Evolutionary conservation across 169 alveolate genomes (phyloP), one percentile per base, ranked within the genome.

Genomic region (Perkinsus olseni): DNA sequence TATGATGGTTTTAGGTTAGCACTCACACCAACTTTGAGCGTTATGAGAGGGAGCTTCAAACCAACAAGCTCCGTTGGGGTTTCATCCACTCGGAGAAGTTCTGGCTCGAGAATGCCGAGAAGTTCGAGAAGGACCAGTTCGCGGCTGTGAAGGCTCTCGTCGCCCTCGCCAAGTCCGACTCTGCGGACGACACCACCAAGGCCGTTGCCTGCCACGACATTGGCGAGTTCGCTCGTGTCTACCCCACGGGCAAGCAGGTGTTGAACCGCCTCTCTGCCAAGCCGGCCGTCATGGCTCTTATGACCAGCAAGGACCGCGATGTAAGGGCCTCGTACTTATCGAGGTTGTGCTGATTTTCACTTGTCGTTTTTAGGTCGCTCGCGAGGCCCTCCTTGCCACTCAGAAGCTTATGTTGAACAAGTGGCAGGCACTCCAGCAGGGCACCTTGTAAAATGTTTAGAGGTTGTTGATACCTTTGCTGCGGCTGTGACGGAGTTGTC

Each of bases 121-220:
- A 93, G 48, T 94, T 94, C 93, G 97, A 95, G 91, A 92, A 93
- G 36, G 96, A 95, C 74, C 96, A 96, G 74, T 96, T 95, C 92
- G 82, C 51, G 3, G 96, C 96, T 6, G 93, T 96, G 91, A 94
- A 94, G 93, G 93, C 93, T 39, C 93, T 96, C 13, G 94, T 92
- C 38, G 93, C 92, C 31, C 94, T 96, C n/a, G 93, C 95, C 24
- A 94, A 94, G 91, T 62, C 96, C 38, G 91, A 74, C 28, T 95
- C 95, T 74, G 94, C 94, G 13, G 95, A 94, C 38, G 94, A 94
- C 45, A 74, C 91, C 28, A 96, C 97, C n/a, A 95, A 94, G 38
- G 96, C 97, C 39, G 96, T 97, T 36, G 98, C 98, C 40, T 97
- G 98, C 92, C 96, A 96, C 94, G 98, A 97, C 92, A 95, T 97